These are phyloP conservation scores for Trichophyton verrucosum DNA, from an alignment of 2,329 filamentous ascomycete species.

Conservation along the genomic window DNA sequence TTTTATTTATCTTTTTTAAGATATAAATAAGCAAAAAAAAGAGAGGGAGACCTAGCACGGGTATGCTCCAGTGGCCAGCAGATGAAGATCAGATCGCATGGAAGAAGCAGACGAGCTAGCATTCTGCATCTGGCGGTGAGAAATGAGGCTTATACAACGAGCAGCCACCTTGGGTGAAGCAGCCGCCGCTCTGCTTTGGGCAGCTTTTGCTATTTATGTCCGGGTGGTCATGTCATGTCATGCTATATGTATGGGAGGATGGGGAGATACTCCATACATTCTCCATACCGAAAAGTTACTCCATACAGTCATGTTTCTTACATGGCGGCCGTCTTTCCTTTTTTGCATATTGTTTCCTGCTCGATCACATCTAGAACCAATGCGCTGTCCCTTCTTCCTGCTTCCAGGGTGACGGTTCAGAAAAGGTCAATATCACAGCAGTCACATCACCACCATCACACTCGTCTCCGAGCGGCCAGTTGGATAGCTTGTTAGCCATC, in stretches of 20 bases:
- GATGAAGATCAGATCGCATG: not conserved
- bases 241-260: not conserved
- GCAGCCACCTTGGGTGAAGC: not conserved
- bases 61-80: constrained; percentile 1
- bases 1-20: no score
- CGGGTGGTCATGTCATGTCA: not conserved
- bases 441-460: not conserved
- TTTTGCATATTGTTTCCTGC: not conserved
- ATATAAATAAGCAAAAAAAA: not conserved
- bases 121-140: not conserved
- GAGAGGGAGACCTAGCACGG: not conserved
- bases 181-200: not conserved
- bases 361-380: not conserved
- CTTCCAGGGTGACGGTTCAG: not conserved
- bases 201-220: not conserved
- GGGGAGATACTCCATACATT: not conserved
- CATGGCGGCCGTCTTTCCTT: not conserved
- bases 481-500: no score
- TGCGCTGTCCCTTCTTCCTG: not conserved
- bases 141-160: constrained; percentile 1
- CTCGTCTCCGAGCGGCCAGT: not conserved
- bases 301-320: not conserved
- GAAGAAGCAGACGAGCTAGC: not conserved
- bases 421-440: not conserved
- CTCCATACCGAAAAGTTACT: not conserved